Conservation (phyloP, 495 filamentous ascomycete species). For the Parmelia sp. region DNA sequence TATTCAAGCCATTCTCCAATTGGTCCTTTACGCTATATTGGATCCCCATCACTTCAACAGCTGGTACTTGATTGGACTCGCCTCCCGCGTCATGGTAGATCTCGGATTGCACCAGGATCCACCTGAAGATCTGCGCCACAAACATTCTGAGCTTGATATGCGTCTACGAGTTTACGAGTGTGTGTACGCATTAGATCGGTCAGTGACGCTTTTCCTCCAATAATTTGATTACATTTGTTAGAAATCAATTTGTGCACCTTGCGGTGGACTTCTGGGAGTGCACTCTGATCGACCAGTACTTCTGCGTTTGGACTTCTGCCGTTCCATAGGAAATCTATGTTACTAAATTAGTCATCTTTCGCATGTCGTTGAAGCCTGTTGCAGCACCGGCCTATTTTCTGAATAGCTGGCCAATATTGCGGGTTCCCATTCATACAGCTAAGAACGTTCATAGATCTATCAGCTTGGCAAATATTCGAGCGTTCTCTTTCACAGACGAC, state of each 20-base stretch:
- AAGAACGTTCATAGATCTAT: constrained; percentile 53
- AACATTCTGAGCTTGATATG: constrained; percentile 61
- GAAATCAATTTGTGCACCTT: not conserved
- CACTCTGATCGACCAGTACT: not conserved
- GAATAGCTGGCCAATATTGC: not conserved
- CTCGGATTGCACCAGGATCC: constrained; percentile 86
- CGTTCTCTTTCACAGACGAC: constrained; percentile 88
- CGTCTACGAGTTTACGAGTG: constrained; percentile 78
- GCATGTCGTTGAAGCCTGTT: not conserved
- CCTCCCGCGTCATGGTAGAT: constrained; percentile 76
- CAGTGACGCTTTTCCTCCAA: constrained; percentile 23
- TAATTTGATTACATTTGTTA: not conserved
- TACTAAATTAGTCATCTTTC: not conserved
- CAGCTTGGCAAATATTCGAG: constrained; percentile 68
- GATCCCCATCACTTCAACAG: constrained; percentile 84
- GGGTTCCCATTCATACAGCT: not conserved
- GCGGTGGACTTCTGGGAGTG: not conserved
- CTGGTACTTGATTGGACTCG: constrained; percentile 86
- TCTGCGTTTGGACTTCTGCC: not conserved
- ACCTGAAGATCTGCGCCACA: constrained; percentile 53
- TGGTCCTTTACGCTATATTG: constrained; percentile 80
- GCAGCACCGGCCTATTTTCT: not conserved
- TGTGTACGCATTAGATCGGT: constrained; percentile 83
- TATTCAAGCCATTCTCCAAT: constrained; percentile 76
- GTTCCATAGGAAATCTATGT: not conserved